These are phyloP conservation scores for Syncephalastrum contaminatum DNA, from an alignment of 371 early-diverging fungal genomes.

Conservation along the genomic window DNA sequence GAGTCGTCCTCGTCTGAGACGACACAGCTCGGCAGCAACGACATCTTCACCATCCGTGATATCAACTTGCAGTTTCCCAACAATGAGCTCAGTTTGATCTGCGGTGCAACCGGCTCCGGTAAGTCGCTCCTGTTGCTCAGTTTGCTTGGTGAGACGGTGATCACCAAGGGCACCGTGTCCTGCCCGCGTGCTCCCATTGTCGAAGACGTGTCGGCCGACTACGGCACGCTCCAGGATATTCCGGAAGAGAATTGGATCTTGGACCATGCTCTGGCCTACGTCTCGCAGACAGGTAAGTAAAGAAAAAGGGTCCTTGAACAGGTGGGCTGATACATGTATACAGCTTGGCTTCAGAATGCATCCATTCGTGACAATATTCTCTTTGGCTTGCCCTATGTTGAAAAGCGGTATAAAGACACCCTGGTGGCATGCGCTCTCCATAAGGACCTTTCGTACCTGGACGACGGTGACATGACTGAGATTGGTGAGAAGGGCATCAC, in stretches of 20 bases:
- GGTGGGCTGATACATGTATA: not conserved
- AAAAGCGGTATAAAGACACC: slow-evolving; percentile 52
- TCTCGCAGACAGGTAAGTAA: slow-evolving; percentile 30
- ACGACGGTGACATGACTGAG: slow-evolving; percentile 89
- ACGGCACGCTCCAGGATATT: slow-evolving; percentile 1
- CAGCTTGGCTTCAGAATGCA: slow-evolving; percentile 86
- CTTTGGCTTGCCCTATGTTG: slow-evolving; percentile 49
- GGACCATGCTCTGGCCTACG: slow-evolving; percentile 28
- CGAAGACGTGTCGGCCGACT: slow-evolving; percentile 22
- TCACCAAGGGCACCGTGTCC: slow-evolving; percentile 38
- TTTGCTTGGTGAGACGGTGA: slow-evolving; percentile 61
- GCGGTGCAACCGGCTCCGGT: slow-evolving; percentile 69
- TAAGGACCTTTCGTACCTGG: slow-evolving; percentile 58
- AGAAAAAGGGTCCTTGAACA: not conserved
- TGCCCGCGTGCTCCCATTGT: slow-evolving; percentile 43
- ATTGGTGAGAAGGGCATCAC: slow-evolving; percentile 89
- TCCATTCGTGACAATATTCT: slow-evolving; percentile 68
- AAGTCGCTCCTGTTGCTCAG: slow-evolving; percentile 65
- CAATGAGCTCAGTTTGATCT: slow-evolving; percentile 54
- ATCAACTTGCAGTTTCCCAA: slow-evolving; percentile 55
- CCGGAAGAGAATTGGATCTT: slow-evolving; percentile 28
- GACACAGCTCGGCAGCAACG: slow-evolving; percentile 18
- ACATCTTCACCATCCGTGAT: slow-evolving; percentile 48
- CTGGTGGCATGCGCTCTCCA: slow-evolving; percentile 60
- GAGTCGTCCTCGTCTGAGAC: slow-evolving; percentile 13